Evolutionary conservation across 176 grass and related monocot species (phyloP), one percentile per base, ranked within the genome.

Genomic region (Lolium multiflorum): DNA sequence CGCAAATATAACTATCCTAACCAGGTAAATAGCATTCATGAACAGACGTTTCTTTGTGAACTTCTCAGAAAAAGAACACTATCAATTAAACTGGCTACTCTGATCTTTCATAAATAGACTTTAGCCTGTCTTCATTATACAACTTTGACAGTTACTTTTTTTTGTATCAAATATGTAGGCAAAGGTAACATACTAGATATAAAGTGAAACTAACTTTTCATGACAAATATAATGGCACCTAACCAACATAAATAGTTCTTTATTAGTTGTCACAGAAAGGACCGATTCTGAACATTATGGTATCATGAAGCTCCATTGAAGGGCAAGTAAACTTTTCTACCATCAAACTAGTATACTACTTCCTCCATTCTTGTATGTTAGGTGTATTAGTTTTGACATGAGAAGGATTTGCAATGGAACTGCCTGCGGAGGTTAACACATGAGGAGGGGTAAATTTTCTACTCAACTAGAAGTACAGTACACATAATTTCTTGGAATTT

Each of bases 91-190:
- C 0, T 48, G 46, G 0, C 52, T 55, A 55, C 6, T 55, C 52
- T 16, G 0, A 6, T 17, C 5, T 55, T 55, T 18, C 0, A 0
- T 55, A 55, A 17, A 17, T 2, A 0, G 13, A 1, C 14, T 18
- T 63, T 66, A 1, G 1, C 22, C 9, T 61, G 9, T 24, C 58
- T 24, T 21, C 58, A 61, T 11, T 55, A 24, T 61, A 22, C 58
- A 61, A 24, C 58, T 61, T 61, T n/a, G n/a, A 3, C 0, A 61
- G 21, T 61, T 61, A 61, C n/a, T n/a, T n/a, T 12, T 61, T n/a
- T n/a, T n/a, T n/a, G n/a, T 0, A 61, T 24, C 4, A 0, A 61
- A 61, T 24, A 11, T 11, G n/a, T 1, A 61, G n/a, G n/a, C 4
- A 61, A 0, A 24, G 21, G 24, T 24, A 22, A 61, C 0, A 61